Conservation (phyloP, 192 early-diverging fungal genomes). For the Linnemannia exigua region DNA sequence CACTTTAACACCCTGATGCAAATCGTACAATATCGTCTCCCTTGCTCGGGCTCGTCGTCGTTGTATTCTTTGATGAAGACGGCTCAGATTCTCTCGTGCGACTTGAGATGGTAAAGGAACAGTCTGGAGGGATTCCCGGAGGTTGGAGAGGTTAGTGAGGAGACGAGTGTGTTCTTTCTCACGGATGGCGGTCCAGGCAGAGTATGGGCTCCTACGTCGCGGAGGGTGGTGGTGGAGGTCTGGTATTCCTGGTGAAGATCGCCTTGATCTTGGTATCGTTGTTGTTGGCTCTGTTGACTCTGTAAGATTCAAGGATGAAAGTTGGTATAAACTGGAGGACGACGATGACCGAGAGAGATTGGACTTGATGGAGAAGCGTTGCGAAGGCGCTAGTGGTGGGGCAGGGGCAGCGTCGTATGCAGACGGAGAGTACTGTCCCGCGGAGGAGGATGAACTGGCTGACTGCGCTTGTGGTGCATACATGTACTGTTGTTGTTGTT, state of each 20-base stretch:
- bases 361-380: neutral
- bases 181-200: constrained; percentile 15
- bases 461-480: neutral
- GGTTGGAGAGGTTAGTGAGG: neutral
- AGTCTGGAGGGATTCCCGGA: neutral
- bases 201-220: neutral
- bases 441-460: neutral
- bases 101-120: neutral
- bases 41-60: constrained; percentile 30
- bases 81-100: constrained; percentile 24
- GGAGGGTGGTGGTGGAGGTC: neutral
- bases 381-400: neutral
- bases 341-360: neutral
- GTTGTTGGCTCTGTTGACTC: neutral
- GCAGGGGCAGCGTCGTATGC: neutral
- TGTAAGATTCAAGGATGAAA: neutral
- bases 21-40: constrained; percentile 35
- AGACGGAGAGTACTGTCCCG: neutral
- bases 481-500: neutral
- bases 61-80: constrained; percentile 24
- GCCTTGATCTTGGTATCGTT: neutral
- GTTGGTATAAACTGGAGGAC: constrained; percentile 8
- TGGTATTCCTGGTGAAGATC: constrained; percentile 1
- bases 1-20: constrained; percentile 41
- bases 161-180: constrained; percentile 25